A percentile compares a stretch with the other conserved stretches of the same genome.
Conservation (phyloP, 352 stramenopile genomes). For the Phytophthora gonapodyides region DNA sequence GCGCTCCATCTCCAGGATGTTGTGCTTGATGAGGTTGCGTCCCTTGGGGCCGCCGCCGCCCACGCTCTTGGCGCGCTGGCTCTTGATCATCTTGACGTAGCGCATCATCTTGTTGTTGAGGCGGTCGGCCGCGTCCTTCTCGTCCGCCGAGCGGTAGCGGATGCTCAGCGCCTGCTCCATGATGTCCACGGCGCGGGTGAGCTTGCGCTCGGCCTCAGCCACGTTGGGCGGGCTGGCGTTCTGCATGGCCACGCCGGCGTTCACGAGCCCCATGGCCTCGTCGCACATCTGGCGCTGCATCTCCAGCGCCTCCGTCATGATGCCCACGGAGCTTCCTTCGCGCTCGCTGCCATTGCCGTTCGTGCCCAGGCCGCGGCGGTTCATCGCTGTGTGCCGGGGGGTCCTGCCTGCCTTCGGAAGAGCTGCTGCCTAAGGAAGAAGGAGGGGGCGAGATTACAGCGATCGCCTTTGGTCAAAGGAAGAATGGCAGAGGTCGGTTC, state of each 20-base stretch:
- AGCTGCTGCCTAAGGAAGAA: constrained; percentile 9
- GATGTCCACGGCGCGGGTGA: constrained; percentile 66
- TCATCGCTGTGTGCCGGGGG: constrained; percentile 20
- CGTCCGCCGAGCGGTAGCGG: constrained; percentile 65
- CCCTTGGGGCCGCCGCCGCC: constrained; percentile 32
- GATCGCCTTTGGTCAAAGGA: constrained; percentile 17
- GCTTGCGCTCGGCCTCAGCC: constrained; percentile 59
- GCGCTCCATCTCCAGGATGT: constrained; percentile 73
- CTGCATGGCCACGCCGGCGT: constrained; percentile 73
- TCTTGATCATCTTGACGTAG: constrained; percentile 89
- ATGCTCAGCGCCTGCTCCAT: constrained; percentile 80
- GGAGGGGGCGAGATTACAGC: too few species aligned
- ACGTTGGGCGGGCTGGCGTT: constrained; percentile 62
- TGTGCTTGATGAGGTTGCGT: constrained; percentile 53
- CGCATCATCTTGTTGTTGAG: constrained; percentile 85
- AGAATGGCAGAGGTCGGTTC: constrained; percentile 21
- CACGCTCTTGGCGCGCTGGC: constrained; percentile 60
- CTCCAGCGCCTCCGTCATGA: constrained; percentile 45
- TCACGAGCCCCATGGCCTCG: constrained; percentile 77
- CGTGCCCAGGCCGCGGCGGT: constrained; percentile 27
- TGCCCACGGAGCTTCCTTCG: constrained; percentile 35
- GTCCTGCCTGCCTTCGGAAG: too few species aligned
- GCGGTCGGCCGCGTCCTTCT: constrained; percentile 65
- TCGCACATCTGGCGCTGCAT: constrained; percentile 68
- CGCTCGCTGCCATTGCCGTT: constrained; percentile 29